Evolutionary conservation across 164 flowering plant genomes (phyloP).

Genomic region (Stephania japonica): DNA sequence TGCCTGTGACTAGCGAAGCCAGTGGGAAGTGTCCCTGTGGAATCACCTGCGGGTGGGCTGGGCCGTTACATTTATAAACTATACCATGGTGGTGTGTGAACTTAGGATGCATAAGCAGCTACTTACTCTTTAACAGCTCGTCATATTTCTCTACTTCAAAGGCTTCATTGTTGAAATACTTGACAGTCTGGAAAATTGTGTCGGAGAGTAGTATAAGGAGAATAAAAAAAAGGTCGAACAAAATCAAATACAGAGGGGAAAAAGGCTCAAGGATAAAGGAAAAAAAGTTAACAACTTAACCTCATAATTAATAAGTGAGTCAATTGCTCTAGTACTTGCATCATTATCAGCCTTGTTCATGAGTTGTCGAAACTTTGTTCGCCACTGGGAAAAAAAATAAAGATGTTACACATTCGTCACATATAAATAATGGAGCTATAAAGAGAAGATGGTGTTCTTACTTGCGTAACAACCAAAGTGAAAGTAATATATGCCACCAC

Average conservation of each 20-base stretch:
- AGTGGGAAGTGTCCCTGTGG: too few relatives aligned
- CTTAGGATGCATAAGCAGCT: slow-evolving; percentile 7
- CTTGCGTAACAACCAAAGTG: slow-evolving; percentile 90
- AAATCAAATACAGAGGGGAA: neutral
- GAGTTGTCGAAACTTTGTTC: slow-evolving; percentile 93
- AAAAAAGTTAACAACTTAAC: slow-evolving; percentile 24
- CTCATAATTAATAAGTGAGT: slow-evolving; percentile 97
- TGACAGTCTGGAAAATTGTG: slow-evolving; percentile 66
- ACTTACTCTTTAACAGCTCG: slow-evolving; percentile 77
- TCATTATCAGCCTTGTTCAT: slow-evolving; percentile 99
- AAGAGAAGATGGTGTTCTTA: slow-evolving; percentile 17
- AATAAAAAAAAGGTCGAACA: neutral
- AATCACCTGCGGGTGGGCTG: too few relatives aligned
- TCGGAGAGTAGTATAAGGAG: neutral
- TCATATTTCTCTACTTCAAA: slow-evolving; percentile 88
- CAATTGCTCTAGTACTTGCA: slow-evolving; percentile 92
- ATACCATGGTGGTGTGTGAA: too few relatives aligned
- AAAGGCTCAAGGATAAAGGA: neutral
- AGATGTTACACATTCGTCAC: neutral
- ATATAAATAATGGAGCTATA: neutral
- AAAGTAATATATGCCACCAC: slow-evolving; percentile 82
- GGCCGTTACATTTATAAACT: too few relatives aligned
- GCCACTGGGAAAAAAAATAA: slow-evolving; percentile 56
- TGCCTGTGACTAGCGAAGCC: too few relatives aligned
- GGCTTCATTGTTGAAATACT: slow-evolving; percentile 91